phyloP scores from a whole-genome alignment of 2,329 filamentous ascomycete species.

The Pestalotiopsis sp. region DNA sequence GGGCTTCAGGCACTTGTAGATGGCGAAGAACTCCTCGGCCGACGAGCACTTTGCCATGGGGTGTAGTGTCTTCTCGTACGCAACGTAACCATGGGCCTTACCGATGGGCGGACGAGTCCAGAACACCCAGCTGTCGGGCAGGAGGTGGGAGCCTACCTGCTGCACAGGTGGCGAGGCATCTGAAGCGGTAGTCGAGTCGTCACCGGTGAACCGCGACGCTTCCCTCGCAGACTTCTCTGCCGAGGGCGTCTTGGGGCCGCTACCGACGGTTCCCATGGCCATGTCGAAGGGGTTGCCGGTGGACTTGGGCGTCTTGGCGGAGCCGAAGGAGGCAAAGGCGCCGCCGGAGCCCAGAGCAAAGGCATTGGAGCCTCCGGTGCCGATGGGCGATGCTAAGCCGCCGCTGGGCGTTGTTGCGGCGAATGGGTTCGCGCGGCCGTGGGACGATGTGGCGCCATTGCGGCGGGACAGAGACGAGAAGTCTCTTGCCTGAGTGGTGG shows the following conservation, averaged over 20 bases:
- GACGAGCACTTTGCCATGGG: slow-evolving; percentile 81
- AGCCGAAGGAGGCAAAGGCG: slow-evolving; percentile 94
- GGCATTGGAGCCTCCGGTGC: slow-evolving; percentile 69
- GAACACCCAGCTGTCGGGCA: slow-evolving; percentile 91
- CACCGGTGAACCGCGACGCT: slow-evolving; percentile 28
- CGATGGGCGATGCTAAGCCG: slow-evolving; percentile 74
- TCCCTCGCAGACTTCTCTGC: slow-evolving; percentile 66
- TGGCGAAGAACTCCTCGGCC: slow-evolving; percentile 87
- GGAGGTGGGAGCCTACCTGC: slow-evolving; percentile 50
- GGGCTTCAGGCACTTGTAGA: slow-evolving; percentile 87
- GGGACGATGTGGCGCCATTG: slow-evolving; percentile 68
- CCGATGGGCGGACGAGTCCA: slow-evolving; percentile 97
- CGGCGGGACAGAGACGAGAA: slow-evolving; percentile 57
- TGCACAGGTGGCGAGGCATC: background rate
- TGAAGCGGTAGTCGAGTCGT: slow-evolving; percentile 44
- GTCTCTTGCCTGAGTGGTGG: slow-evolving; percentile 47
- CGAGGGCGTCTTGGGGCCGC: slow-evolving; percentile 53
- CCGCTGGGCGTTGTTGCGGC: slow-evolving; percentile 71
- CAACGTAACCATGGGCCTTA: slow-evolving; percentile 83
- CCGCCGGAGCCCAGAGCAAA: slow-evolving; percentile 88
- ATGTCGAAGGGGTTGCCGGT: slow-evolving; percentile 80
- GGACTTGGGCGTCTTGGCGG: slow-evolving; percentile 85
- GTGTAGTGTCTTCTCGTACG: slow-evolving; percentile 96
- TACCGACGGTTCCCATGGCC: slow-evolving; percentile 54
- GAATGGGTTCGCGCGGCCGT: slow-evolving; percentile 79